A percentile compares a stretch with the other conserved stretches of the same genome.
These are phyloP conservation scores for Prototheca cutis DNA, from an alignment of 163 green algal species.

Conservation along the genomic window DNA sequence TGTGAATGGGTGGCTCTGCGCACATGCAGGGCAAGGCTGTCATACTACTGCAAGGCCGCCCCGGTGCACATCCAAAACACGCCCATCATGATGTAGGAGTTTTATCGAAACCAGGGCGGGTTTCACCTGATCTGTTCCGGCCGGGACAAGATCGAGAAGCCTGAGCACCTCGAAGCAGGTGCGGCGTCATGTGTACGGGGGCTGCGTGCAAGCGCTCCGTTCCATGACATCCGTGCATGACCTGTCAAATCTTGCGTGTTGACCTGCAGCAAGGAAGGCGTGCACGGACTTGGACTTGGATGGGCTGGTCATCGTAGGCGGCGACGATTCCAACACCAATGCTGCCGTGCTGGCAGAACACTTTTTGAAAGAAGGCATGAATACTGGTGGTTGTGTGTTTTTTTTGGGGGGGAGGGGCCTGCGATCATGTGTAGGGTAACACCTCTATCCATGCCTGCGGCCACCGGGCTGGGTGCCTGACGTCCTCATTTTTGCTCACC, in stretches of 20 bases:
- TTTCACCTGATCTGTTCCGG: constrained; percentile 58
- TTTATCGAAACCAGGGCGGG: constrained; percentile 50
- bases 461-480: no score
- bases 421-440: neutral
- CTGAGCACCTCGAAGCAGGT: constrained; percentile 34
- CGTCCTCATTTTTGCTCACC: no score
- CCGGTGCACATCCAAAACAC: no score
- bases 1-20: no score
- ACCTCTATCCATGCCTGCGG: no score
- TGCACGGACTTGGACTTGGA: constrained; percentile 33
- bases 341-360: constrained; percentile 50
- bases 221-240: constrained; percentile 1
- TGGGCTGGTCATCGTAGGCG: constrained; percentile 50
- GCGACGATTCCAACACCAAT: constrained; percentile 66
- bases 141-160: constrained; percentile 39
- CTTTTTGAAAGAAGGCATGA: constrained; percentile 28
- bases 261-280: constrained; percentile 1
- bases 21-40: no score
- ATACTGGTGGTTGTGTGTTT: neutral
- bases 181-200: neutral
- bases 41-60: no score
- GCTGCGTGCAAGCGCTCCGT: neutral
- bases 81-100: constrained; percentile 18
- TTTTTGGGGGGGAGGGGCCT: no score
- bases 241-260: no score